Evolutionary conservation across 2,329 filamentous ascomycete species (phyloP), one percentile per base, ranked within the genome.

Genomic region (Furcasterigmium sp.): DNA sequence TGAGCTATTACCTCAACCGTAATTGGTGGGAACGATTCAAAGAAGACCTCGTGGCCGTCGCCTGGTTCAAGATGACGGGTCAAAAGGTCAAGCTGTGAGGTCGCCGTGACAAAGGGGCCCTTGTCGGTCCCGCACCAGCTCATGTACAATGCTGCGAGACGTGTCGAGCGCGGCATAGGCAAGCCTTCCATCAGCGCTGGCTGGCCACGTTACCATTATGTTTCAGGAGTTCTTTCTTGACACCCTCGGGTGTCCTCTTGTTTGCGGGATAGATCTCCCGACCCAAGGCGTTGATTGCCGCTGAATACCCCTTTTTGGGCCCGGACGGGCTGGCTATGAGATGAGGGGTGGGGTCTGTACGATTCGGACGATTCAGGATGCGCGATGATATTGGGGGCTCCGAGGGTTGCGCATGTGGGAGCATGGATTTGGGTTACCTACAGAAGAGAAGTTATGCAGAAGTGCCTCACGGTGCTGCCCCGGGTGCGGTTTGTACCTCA

Each of bases 1-100:
- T 95, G 58, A 95, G 89, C 70, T 91, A 95, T 63, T 84, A 82
- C 65, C 76, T 96, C 49, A 96, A 96, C 70, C 80, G 89, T 41
- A 87, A 80, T 40, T 74, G 69, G 43, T 96, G 89, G 88, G 86
- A 94, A 69, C 69, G 69, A 20, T 84, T 84, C 66, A 84, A 84
- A 70, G 80, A 84, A 59, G 80, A 84, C 50, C 58, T 83, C 15
- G 55, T 84, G 14, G 78, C 78, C 23, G 67, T 75, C 37, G 61
- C 79, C 45, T 83, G 79, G 78, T 78, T 70, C 60, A 82, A 83
- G 63, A 55, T 84, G 37, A 84, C 79, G 1, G 80, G 80, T 23
- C 67, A 77, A 48, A 74, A 72, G 56, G 74, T 80, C 56, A 80
- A 77, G 65, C 63, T 80, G 38, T 80, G 20, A 47, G 30, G 39